These are phyloP conservation scores for Aspergillus asperescens DNA, from an alignment of 495 filamentous ascomycete species.

Conservation along the genomic window DNA sequence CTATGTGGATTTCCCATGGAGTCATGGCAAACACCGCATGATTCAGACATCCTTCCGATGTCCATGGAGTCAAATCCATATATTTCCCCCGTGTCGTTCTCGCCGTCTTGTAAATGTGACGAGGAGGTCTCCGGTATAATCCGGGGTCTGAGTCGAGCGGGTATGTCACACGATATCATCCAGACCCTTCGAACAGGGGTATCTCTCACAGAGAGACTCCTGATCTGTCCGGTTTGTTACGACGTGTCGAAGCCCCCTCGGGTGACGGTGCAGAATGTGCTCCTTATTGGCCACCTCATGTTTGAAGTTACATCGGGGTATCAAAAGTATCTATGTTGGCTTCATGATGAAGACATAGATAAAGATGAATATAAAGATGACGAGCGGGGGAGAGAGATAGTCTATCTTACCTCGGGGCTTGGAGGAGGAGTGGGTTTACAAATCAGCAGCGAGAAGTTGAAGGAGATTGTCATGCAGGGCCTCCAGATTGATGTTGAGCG, in stretches of 20 bases:
- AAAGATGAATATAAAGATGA: neutral
- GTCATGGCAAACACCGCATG: neutral
- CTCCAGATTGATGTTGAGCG: slow-evolving; percentile 1
- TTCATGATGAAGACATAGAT: neutral
- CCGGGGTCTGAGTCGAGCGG: neutral
- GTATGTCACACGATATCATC: slow-evolving; percentile 4
- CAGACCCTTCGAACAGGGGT: neutral
- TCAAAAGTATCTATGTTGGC: neutral
- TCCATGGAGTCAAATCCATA: neutral
- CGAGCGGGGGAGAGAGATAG: neutral
- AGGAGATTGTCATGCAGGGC: slow-evolving; percentile 6
- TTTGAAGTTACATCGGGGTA: slow-evolving; percentile 2
- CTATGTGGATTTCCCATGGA: slow-evolving; percentile 1
- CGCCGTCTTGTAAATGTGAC: neutral
- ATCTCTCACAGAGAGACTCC: neutral
- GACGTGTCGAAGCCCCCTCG: slow-evolving; percentile 5
- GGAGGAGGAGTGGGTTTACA: slow-evolving; percentile 2
- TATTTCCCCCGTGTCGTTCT: neutral
- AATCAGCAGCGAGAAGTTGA: neutral
- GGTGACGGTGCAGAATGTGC: slow-evolving; percentile 4
- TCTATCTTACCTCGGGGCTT: neutral
- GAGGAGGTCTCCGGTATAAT: slow-evolving; percentile 3
- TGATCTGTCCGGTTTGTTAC: slow-evolving; percentile 1
- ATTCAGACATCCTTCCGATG: neutral
- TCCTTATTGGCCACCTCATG: slow-evolving; percentile 5